Evolutionary conservation across 2,329 filamentous ascomycete genomes (phyloP).

Genomic region (Paraphaeosphaeria minitans): DNA sequence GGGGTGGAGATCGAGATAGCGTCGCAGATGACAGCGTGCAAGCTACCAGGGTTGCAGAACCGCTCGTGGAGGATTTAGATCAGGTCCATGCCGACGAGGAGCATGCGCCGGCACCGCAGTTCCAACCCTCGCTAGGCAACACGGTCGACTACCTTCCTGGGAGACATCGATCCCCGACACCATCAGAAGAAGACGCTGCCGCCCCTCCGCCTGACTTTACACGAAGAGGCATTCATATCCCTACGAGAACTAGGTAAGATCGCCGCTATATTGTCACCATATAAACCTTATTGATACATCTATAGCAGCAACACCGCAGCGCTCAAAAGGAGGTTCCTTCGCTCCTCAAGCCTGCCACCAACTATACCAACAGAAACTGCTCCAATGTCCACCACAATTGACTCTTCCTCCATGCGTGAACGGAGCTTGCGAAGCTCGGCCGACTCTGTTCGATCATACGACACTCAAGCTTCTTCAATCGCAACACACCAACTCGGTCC

Average conservation of each 20-base stretch:
- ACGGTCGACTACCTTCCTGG: slow-evolving; percentile 24
- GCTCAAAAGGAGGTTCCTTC: slow-evolving; percentile 20
- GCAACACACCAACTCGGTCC: slow-evolving; percentile 44
- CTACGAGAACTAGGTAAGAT: slow-evolving; percentile 43
- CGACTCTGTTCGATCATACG: slow-evolving; percentile 44
- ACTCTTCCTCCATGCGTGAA: slow-evolving; percentile 13
- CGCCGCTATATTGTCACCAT: not conserved
- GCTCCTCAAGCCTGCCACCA: slow-evolving; percentile 20
- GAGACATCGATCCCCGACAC: slow-evolving; percentile 15
- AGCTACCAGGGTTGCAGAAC: slow-evolving; percentile 31
- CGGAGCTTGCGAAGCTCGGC: slow-evolving; percentile 32
- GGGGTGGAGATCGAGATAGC: slow-evolving; percentile 40
- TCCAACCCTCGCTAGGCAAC: slow-evolving; percentile 23
- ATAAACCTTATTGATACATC: not conserved
- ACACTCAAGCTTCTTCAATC: slow-evolving; percentile 41
- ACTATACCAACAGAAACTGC: not conserved
- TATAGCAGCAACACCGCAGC: slow-evolving; percentile 27
- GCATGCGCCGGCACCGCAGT: slow-evolving; percentile 26
- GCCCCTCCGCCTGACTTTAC: slow-evolving; percentile 44
- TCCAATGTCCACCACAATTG: slow-evolving; percentile 25
- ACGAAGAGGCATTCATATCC: slow-evolving; percentile 44
- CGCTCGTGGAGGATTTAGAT: slow-evolving; percentile 38
- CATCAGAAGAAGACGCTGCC: slow-evolving; percentile 33
- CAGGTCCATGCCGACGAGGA: slow-evolving; percentile 28
- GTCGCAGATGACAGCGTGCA: slow-evolving; percentile 29